These are phyloP conservation scores for Phytophthora pisi DNA, from an alignment of 352 stramenopile genomes.

Conservation along the genomic window DNA sequence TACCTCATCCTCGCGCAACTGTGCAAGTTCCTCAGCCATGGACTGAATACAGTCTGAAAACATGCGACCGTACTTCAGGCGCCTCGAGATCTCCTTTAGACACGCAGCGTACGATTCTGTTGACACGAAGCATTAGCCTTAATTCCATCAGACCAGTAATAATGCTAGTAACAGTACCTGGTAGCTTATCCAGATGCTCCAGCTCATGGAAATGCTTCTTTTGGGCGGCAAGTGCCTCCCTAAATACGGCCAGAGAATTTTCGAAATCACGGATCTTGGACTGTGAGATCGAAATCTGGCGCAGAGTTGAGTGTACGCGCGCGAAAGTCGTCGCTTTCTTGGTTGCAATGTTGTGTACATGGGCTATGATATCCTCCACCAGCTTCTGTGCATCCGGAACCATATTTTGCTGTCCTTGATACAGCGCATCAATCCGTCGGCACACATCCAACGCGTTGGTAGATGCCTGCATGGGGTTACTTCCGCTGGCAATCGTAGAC, in stretches of 20 bases:
- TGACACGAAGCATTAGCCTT: not conserved
- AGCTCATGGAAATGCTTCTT: constrained; percentile 89
- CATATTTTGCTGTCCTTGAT: constrained; percentile 79
- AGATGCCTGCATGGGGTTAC: constrained; percentile 81
- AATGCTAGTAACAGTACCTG: constrained; percentile 38
- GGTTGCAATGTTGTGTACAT: constrained; percentile 60
- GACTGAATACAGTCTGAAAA: constrained; percentile 86
- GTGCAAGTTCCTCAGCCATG: constrained; percentile 86
- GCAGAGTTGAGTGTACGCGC: constrained; percentile 64
- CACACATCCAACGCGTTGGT: constrained; percentile 82
- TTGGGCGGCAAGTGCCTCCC: constrained; percentile 71
- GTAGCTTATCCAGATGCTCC: constrained; percentile 83
- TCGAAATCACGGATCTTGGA: constrained; percentile 92
- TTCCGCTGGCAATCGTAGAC: constrained; percentile 53
- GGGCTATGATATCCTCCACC: constrained; percentile 59
- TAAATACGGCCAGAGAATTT: constrained; percentile 82
- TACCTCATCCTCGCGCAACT: constrained; percentile 84
- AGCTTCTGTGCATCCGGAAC: constrained; percentile 75
- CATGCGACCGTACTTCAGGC: constrained; percentile 67
- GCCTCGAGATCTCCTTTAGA: constrained; percentile 78
- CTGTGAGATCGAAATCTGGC: constrained; percentile 78
- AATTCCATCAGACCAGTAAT: not conserved
- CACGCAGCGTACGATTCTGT: constrained; percentile 80
- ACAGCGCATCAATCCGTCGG: constrained; percentile 79
- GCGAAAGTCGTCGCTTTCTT: constrained; percentile 61